These are phyloP conservation scores for Aspergillus tanneri DNA, from an alignment of 2,329 filamentous ascomycete species.

Conservation along the genomic window DNA sequence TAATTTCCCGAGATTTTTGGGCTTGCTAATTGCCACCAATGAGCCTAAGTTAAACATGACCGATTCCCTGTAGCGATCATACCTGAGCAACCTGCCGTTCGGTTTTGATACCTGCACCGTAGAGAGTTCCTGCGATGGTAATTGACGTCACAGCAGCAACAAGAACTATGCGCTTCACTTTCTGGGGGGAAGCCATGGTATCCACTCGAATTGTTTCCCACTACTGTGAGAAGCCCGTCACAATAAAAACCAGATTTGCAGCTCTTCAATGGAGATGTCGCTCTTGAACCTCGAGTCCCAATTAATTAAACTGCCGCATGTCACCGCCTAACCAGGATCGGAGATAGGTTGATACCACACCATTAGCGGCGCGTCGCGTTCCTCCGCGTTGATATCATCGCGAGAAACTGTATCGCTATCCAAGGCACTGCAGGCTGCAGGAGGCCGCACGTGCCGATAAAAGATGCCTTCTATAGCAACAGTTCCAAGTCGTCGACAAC, in stretches of 20 bases:
- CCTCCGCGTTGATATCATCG: conserved; percentile 19
- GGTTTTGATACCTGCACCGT: conserved; percentile 60
- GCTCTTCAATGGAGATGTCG: conserved; percentile 5
- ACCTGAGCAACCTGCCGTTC: conserved; percentile 55
- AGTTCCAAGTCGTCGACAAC: conserved; percentile 32
- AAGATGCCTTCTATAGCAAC: conserved; percentile 30
- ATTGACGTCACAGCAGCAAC: conserved; percentile 57
- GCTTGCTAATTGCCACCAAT: conserved; percentile 43
- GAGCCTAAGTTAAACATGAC: neutral
- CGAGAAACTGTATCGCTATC: conserved; percentile 7
- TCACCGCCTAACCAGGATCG: conserved; percentile 27
- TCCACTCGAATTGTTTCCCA: neutral
- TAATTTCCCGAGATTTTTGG: conserved; percentile 50
- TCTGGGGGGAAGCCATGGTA: conserved; percentile 13
- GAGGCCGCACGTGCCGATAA: conserved; percentile 9
- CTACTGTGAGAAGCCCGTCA: neutral
- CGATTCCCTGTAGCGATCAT: conserved; percentile 14
- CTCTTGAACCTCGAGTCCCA: conserved; percentile 2
- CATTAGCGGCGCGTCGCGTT: conserved; percentile 28
- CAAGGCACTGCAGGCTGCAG: conserved; percentile 6
- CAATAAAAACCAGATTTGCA: neutral
- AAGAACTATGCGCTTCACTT: conserved; percentile 52
- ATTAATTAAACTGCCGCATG: conserved; percentile 8
- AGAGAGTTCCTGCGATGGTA: conserved; percentile 58
- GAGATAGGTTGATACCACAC: conserved; percentile 20